Evolutionary conservation across 1,139 yeast species (phyloP).

Genomic region (Eremothecium coryli): DNA sequence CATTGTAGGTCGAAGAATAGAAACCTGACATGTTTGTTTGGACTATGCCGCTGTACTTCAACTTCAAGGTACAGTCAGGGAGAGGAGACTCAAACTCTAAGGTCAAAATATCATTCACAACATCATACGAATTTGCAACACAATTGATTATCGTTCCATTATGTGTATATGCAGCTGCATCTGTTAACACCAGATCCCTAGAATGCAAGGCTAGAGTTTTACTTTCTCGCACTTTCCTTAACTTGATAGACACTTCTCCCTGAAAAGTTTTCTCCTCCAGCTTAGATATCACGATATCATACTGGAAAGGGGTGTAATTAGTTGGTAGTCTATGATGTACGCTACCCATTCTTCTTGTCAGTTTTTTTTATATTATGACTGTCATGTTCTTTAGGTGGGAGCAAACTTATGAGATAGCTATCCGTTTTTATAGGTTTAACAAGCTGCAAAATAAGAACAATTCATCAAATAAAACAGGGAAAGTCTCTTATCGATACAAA

Average conservation of each 20-base stretch:
- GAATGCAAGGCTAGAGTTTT: conserved; percentile 9
- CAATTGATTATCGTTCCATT: conserved; percentile 1
- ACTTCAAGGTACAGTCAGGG: conserved; percentile 7
- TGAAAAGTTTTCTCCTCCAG: conserved; percentile 8
- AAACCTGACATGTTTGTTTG: conserved; percentile 63
- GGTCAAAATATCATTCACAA: conserved; percentile 8
- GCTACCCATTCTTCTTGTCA: too few species aligned
- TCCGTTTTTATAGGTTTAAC: too few species aligned
- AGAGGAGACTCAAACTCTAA: conserved; percentile 5
- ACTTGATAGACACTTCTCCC: conserved; percentile 13
- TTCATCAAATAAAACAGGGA: too few species aligned
- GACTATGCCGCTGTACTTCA: conserved; percentile 11
- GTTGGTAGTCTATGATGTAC: conserved; percentile 11
- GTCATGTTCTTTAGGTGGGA: too few species aligned
- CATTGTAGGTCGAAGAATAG: conserved; percentile 62
- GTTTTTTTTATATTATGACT: too few species aligned
- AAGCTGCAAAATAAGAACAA: too few species aligned
- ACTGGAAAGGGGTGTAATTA: conserved; percentile 12
- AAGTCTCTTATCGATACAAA: too few species aligned
- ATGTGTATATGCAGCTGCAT: conserved; percentile 2
- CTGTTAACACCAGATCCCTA: conserved; percentile 9
- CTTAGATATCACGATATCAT: conserved; percentile 12
- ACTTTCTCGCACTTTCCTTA: conserved; percentile 6
- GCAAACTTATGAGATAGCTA: too few species aligned
- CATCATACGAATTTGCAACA: conserved; percentile 6